Conservation (phyloP, 306 rosid species). For the Pterocarpus santalinus region DNA sequence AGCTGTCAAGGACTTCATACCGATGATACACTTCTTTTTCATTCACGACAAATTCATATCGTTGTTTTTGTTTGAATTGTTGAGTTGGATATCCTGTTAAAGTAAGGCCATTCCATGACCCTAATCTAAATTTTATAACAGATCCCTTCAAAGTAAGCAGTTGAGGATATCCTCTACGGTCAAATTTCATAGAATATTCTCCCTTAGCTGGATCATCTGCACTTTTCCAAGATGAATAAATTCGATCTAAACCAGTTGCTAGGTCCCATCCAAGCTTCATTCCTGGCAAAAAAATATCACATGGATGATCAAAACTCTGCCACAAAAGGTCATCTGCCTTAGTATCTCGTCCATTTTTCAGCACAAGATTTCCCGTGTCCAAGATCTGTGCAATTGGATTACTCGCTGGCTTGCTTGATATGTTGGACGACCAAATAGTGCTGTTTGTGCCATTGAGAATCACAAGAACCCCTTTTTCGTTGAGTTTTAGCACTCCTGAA, state of each 20-base stretch:
- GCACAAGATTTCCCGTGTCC: slow-evolving; percentile 3
- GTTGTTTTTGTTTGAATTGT: not conserved
- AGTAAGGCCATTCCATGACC: slow-evolving; percentile 48
- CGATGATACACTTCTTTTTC: not conserved
- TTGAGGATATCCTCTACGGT: slow-evolving; percentile 40
- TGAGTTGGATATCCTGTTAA: slow-evolving; percentile 21
- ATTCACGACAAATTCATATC: not conserved
- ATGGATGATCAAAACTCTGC: slow-evolving; percentile 47
- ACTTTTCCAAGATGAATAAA: slow-evolving; percentile 41
- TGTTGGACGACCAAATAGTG: slow-evolving; percentile 27
- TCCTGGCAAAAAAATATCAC: slow-evolving; percentile 38
- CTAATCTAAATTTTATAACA: not conserved
- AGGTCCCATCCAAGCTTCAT: slow-evolving; percentile 48
- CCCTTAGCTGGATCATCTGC: slow-evolving; percentile 42
- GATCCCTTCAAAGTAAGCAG: not conserved
- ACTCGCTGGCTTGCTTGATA: not conserved
- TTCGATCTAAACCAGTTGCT: slow-evolving; percentile 31
- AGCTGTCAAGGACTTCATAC: not conserved
- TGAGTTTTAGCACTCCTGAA: slow-evolving; percentile 4
- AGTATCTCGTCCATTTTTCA: not conserved
- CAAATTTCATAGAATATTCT: slow-evolving; percentile 5
- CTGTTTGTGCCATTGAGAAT: slow-evolving; percentile 8
- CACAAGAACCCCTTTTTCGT: slow-evolving; percentile 6
- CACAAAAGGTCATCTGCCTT: not conserved
- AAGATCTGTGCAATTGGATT: not conserved